phyloP scores from a whole-genome alignment of 306 rosid species.

The Prunus fruticosa region DNA sequence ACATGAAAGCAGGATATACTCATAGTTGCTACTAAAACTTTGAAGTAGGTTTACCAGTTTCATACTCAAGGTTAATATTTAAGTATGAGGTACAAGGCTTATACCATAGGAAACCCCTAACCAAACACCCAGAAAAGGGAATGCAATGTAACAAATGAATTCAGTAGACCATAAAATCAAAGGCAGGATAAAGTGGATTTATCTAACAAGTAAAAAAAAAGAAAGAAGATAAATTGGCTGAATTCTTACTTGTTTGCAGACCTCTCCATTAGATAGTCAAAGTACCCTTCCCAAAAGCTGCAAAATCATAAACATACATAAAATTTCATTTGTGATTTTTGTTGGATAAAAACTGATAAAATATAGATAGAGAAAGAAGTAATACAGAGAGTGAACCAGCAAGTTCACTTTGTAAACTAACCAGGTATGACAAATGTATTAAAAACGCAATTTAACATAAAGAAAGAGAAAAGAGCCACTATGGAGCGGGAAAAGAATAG shows the following conservation, averaged over 20 bases:
- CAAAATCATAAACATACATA: constrained; percentile 4
- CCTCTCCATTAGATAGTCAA: constrained; percentile 87
- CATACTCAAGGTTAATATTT: not conserved
- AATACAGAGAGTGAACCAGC: not conserved
- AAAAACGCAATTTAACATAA: not conserved
- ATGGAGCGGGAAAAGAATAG: not conserved
- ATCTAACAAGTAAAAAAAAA: not conserved
- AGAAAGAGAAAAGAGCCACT: not conserved
- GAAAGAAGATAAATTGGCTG: not conserved
- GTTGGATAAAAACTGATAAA: not conserved
- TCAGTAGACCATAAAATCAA: not conserved
- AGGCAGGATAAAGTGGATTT: not conserved
- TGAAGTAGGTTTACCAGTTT: not conserved
- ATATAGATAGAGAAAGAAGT: not conserved
- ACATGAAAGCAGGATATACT: no score
- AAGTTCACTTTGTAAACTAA: not conserved
- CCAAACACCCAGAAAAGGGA: not conserved
- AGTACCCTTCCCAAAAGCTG: constrained; percentile 99
- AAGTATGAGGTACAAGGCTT: not conserved
- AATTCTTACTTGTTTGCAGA: constrained; percentile 75
- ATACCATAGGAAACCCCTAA: not conserved
- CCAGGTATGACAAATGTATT: constrained; percentile 7
- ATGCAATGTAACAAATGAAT: not conserved
- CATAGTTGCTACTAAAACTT: not conserved
- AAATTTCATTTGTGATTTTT: not conserved